Conservation (phyloP, 352 stramenopile genomes). For the Plasmopara viticola region DNA sequence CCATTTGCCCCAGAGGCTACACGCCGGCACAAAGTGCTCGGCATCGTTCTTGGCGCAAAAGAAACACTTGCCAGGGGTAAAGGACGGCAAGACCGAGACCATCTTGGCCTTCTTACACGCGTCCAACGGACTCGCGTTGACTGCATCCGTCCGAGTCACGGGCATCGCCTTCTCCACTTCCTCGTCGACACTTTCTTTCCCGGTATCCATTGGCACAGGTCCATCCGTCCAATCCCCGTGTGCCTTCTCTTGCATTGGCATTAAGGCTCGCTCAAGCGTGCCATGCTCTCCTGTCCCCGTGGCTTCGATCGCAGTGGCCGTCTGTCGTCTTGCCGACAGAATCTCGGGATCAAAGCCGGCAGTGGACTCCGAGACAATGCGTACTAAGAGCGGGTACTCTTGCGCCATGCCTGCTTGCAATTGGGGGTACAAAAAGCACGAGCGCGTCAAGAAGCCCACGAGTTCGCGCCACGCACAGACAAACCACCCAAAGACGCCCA, state of each 20-base stretch:
- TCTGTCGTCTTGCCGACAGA: conserved; percentile 34
- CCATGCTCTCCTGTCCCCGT: conserved; percentile 4
- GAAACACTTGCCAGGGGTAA: conserved; percentile 77
- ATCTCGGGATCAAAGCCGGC: conserved; percentile 74
- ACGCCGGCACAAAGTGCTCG: conserved; percentile 72
- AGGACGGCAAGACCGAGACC: conserved; percentile 71
- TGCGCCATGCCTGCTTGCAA: conserved; percentile 62
- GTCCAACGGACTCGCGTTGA: too few relatives aligned
- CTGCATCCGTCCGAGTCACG: too few relatives aligned
- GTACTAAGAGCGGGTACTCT: conserved; percentile 71
- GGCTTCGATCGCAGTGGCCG: conserved; percentile 16
- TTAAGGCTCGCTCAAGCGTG: too few relatives aligned
- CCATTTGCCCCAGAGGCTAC: conserved; percentile 81
- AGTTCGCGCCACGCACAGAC: conserved; percentile 71
- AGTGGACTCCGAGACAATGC: conserved; percentile 80
- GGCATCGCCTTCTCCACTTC: too few relatives aligned
- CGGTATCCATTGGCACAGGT: too few relatives aligned
- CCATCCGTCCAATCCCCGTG: too few relatives aligned
- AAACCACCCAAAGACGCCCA: conserved; percentile 79
- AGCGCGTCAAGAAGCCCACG: conserved; percentile 72
- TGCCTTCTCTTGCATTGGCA: too few relatives aligned
- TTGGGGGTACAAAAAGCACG: conserved; percentile 78
- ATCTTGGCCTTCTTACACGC: conserved; percentile 28
- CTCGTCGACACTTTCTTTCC: too few relatives aligned
- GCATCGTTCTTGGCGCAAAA: conserved; percentile 82